A percentile compares a stretch with the other conserved stretches of the same genome.
Evolutionary conservation across 163 green algal genomes (phyloP).

Genomic region (Chloroidium sp.): DNA sequence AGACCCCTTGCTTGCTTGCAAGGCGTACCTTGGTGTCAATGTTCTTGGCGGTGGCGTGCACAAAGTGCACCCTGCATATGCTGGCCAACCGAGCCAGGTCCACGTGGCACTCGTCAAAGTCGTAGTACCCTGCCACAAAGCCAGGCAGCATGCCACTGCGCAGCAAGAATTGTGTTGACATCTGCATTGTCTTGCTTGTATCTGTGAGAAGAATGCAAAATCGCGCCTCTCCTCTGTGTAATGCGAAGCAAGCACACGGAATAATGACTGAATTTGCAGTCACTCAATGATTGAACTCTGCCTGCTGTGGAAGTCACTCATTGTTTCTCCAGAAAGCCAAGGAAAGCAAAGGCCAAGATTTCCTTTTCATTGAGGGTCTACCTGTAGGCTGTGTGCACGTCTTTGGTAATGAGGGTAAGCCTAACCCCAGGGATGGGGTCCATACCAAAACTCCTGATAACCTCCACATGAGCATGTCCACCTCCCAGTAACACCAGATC

Average conservation of each 20-base stretch:
- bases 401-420: slow-evolving; percentile 77
- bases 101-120: slow-evolving; percentile 84
- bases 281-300: too few species aligned
- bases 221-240: too few species aligned
- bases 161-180: neutral
- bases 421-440: slow-evolving; percentile 61
- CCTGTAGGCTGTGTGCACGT: slow-evolving; percentile 86
- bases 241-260: too few species aligned
- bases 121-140: slow-evolving; percentile 84
- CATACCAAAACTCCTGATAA: slow-evolving; percentile 86
- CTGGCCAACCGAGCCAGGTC: slow-evolving; percentile 67
- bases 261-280: too few species aligned
- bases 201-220: too few species aligned
- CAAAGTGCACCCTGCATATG: slow-evolving; percentile 61
- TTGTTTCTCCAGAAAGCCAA: too few species aligned
- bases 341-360: neutral
- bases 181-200: too few species aligned
- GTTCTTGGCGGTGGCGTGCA: slow-evolving; percentile 60
- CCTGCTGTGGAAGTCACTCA: too few species aligned
- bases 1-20: neutral
- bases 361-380: slow-evolving; percentile 1
- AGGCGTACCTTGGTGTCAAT: slow-evolving; percentile 57
- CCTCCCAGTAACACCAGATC: slow-evolving; percentile 91
- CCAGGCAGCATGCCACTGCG: slow-evolving; percentile 92
- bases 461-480: slow-evolving; percentile 83